A percentile compares a stretch with the other conserved stretches of the same genome.
These are phyloP conservation scores for Lentinula detonsa DNA, from an alignment of 768 basidiomycete genomes.

Conservation along the genomic window DNA sequence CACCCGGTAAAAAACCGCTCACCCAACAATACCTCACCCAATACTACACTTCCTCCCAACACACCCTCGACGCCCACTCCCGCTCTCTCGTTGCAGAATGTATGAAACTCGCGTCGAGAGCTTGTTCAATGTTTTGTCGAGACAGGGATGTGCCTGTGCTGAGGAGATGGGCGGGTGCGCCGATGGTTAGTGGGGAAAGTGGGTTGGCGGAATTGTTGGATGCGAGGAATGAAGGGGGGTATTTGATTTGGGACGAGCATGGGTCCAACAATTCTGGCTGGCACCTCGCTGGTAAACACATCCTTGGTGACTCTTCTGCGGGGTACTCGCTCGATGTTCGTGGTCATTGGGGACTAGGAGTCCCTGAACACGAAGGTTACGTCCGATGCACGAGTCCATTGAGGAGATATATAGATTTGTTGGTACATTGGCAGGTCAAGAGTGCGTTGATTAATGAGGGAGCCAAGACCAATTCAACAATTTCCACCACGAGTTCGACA, in stretches of 20 bases:
- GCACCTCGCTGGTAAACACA: constrained; percentile 19
- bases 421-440: constrained; percentile 94
- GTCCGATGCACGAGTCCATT: constrained; percentile 80
- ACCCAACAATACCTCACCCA: constrained; percentile 39
- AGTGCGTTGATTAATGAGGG: constrained; percentile 37
- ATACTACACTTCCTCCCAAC: constrained; percentile 5
- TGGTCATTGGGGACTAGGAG: constrained; percentile 63
- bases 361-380: constrained; percentile 77
- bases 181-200: constrained; percentile 22
- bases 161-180: constrained; percentile 43
- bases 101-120: constrained; percentile 76
- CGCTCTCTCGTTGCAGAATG: constrained; percentile 64
- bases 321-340: constrained; percentile 47
- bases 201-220: constrained; percentile 40
- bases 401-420: constrained; percentile 75
- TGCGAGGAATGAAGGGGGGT: constrained; percentile 38
- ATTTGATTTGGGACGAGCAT: constrained; percentile 23
- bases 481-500: neutral
- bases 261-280: constrained; percentile 5
- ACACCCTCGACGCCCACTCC: constrained; percentile 30
- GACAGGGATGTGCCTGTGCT: constrained; percentile 58
- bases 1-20: neutral
- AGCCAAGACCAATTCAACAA: neutral
- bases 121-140: constrained; percentile 65
- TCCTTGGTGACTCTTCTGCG: constrained; percentile 28